Percentiles rank a stretch among this genome's conserved stretches.
Conservation (phyloP, 139 green algal species). For the Ettlia oleoabundans region DNA sequence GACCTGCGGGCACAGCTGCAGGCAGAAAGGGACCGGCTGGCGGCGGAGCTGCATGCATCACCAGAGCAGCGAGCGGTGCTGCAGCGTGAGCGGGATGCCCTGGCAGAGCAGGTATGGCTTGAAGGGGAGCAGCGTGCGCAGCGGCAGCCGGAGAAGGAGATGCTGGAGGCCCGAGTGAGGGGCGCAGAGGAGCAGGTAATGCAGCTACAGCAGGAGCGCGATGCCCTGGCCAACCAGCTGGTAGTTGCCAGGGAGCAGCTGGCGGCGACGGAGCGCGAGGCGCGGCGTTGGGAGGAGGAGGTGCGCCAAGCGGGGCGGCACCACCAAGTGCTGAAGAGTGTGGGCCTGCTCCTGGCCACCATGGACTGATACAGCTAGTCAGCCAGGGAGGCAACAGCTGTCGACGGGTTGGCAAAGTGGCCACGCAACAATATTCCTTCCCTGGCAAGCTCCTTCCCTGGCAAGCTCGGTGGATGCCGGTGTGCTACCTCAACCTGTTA, state of each 20-base stretch:
- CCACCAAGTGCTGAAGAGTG: conserved; percentile 1
- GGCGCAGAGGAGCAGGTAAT: background rate
- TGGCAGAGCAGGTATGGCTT: background rate
- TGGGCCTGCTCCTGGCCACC: conserved; percentile 23
- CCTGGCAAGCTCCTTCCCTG: too few relatives aligned
- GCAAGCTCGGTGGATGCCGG: too few relatives aligned
- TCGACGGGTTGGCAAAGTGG: too few relatives aligned
- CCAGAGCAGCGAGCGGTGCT: background rate
- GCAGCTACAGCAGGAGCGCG: conserved; percentile 6
- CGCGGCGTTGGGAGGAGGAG: background rate
- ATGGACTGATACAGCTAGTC: conserved; percentile 34
- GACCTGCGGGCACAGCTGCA: background rate
- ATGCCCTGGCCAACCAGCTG: conserved; percentile 13
- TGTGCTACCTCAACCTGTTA: too few relatives aligned
- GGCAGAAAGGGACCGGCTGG: background rate
- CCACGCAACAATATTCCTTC: too few relatives aligned
- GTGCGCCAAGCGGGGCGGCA: background rate
- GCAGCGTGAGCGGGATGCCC: background rate
- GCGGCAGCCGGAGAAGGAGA: background rate
- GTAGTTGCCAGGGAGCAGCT: background rate
- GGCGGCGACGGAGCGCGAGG: background rate
- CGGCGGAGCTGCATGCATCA: background rate
- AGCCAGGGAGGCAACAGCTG: background rate
- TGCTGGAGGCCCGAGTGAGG: background rate
- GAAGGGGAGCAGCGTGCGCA: background rate